Conservation (phyloP, 345 rosid genomes). For the Arabidopsis suecica region DNA sequence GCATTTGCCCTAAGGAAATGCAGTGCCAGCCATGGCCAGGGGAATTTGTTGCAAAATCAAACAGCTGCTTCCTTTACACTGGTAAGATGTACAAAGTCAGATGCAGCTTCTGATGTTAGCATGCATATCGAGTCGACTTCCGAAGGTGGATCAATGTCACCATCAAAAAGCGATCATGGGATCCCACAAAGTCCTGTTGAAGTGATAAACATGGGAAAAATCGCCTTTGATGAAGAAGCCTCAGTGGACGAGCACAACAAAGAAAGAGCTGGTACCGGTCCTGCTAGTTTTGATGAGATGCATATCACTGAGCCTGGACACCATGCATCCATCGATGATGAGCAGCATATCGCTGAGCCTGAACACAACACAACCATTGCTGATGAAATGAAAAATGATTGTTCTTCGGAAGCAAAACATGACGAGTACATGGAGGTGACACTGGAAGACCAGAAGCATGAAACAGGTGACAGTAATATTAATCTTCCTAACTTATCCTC, state of each 20-base stretch:
- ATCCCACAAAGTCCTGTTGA: slow-evolving; percentile 33
- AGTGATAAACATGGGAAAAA: slow-evolving; percentile 32
- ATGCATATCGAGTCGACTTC: slow-evolving; percentile 19
- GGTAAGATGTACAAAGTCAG: slow-evolving; percentile 34
- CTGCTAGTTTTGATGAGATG: slow-evolving; percentile 32
- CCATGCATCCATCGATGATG: slow-evolving; percentile 22
- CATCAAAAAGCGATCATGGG: slow-evolving; percentile 19
- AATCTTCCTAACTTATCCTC: slow-evolving; percentile 40
- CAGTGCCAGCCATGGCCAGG: slow-evolving; percentile 36
- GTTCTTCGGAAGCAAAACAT: slow-evolving; percentile 33
- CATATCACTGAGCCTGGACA: slow-evolving; percentile 34
- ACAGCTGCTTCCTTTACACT: slow-evolving; percentile 27
- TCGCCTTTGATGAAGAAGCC: slow-evolving; percentile 29
- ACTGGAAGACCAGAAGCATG: slow-evolving; percentile 42
- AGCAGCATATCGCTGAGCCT: slow-evolving; percentile 25
- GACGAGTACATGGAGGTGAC: slow-evolving; percentile 35
- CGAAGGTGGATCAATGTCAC: slow-evolving; percentile 35
- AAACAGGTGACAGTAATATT: slow-evolving; percentile 50
- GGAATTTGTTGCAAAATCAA: slow-evolving; percentile 41
- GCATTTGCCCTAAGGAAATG: slow-evolving; percentile 24
- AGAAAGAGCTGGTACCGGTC: slow-evolving; percentile 27
- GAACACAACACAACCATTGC: slow-evolving; percentile 29
- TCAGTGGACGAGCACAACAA: slow-evolving; percentile 35
- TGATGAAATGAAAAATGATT: slow-evolving; percentile 34
- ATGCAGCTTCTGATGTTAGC: slow-evolving; percentile 34